A percentile compares a stretch with the other conserved stretches of the same genome.
These are phyloP conservation scores for Kodamaea laetipori DNA, from an alignment of 805 yeast genomes.

Conservation along the genomic window DNA sequence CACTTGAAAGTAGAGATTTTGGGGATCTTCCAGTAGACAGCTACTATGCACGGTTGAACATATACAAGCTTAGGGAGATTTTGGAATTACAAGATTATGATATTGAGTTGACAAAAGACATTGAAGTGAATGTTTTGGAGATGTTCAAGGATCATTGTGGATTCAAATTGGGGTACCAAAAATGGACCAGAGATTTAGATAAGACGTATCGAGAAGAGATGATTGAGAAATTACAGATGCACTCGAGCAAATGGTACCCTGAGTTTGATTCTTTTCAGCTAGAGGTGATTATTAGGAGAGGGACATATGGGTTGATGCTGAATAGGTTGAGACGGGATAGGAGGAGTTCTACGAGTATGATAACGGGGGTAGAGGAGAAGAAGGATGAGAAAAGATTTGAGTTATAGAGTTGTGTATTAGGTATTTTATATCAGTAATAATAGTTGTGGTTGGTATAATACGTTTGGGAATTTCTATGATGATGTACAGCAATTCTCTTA, in stretches of 20 bases:
- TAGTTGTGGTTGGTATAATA: too few species aligned
- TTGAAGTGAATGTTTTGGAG: conserved; percentile 55
- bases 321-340: conserved; percentile 70
- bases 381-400: neutral
- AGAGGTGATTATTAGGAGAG: conserved; percentile 77
- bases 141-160: conserved; percentile 60
- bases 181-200: conserved; percentile 83
- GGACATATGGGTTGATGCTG: conserved; percentile 79
- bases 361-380: neutral
- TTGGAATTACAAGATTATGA: conserved; percentile 47
- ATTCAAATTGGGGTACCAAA: conserved; percentile 72
- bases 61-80: conserved; percentile 55
- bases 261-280: conserved; percentile 55
- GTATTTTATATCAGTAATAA: too few species aligned
- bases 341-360: conserved; percentile 9
- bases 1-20: neutral
- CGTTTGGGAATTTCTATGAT: too few species aligned
- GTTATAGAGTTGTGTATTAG: neutral
- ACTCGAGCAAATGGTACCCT: conserved; percentile 49
- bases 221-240: conserved; percentile 49
- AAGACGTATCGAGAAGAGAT: conserved; percentile 51
- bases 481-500: too few species aligned
- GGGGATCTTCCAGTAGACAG: conserved; percentile 14
- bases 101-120: conserved; percentile 53
- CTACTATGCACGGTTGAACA: conserved; percentile 58